Percentiles rank a stretch among this genome's conserved stretches.
phyloP scores from a whole-genome alignment of 2,329 filamentous ascomycete species.

The Stagonosporopsis chrysanthemi region DNA sequence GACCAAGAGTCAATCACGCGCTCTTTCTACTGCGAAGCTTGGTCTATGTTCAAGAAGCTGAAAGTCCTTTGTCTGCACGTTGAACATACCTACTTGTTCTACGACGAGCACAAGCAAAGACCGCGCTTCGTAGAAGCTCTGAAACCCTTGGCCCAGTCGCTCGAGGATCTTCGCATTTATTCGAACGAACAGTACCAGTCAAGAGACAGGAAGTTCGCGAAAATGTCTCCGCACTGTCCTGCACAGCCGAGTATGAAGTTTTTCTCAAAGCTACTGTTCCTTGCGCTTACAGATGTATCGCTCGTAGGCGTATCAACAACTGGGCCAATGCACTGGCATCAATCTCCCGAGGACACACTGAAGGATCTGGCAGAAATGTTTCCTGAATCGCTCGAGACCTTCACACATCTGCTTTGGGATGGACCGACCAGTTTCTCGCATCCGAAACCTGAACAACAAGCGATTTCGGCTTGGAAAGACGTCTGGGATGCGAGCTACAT shows the following conservation, averaged over 20 bases:
- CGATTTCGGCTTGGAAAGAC: no score
- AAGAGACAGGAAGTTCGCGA: no score
- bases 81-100: neutral
- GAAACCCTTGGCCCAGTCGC: neutral
- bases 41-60: neutral
- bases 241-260: no score
- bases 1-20: neutral
- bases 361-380: neutral
- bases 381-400: neutral
- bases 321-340: neutral
- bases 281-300: no score
- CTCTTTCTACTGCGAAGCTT: neutral
- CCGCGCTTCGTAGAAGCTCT: neutral
- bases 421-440: neutral
- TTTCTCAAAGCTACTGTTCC: no score
- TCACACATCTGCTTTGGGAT: slow-evolving; percentile 1
- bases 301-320: neutral
- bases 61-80: neutral
- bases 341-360: neutral
- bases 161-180: no score
- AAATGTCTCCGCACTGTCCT: no score
- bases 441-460: no score
- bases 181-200: no score
- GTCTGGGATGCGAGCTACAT: no score
- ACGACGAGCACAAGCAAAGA: neutral